Percentiles rank a stretch among this genome's conserved stretches.
Evolutionary conservation across 371 early-diverging fungal genomes (phyloP).

Genomic region (Phascolomyces articulosus): DNA sequence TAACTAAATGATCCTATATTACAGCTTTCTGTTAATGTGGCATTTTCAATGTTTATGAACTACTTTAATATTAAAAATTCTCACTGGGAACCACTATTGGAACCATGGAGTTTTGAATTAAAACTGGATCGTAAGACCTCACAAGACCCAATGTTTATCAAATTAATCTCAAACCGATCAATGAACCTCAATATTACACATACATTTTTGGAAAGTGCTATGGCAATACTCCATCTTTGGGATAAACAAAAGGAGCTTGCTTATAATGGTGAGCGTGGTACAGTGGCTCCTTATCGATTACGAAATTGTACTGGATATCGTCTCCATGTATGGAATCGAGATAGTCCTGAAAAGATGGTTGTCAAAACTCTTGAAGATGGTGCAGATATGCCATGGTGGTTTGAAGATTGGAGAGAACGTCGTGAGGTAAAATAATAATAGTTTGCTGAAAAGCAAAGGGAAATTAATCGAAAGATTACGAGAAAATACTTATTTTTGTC

Average conservation of each 20-base stretch:
- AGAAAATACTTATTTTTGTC: no score
- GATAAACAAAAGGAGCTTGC: constrained; percentile 38
- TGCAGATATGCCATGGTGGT: constrained; percentile 87
- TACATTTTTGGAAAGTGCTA: constrained; percentile 82
- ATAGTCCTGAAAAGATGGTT: constrained; percentile 59
- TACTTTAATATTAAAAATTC: constrained; percentile 96
- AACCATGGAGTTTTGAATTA: constrained; percentile 83
- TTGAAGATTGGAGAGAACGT: constrained; percentile 94
- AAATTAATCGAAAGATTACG: no score
- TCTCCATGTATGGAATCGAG: constrained; percentile 82
- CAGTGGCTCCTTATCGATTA: constrained; percentile 79
- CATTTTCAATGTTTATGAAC: constrained; percentile 78
- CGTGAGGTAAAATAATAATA: constrained; percentile 66
- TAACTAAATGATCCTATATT: not conserved
- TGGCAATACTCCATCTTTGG: constrained; percentile 65
- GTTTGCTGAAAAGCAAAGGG: no score
- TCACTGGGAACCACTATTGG: constrained; percentile 97
- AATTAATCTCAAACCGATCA: constrained; percentile 74
- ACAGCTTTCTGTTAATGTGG: constrained; percentile 73
- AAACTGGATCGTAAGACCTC: constrained; percentile 37
- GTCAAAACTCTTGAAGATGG: constrained; percentile 74
- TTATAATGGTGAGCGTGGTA: constrained; percentile 46
- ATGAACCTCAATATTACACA: constrained; percentile 90
- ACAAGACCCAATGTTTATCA: constrained; percentile 48
- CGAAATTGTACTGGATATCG: constrained; percentile 90